Conservation (phyloP, 2,329 filamentous ascomycete species). For the Escovopsis sp. region DNA sequence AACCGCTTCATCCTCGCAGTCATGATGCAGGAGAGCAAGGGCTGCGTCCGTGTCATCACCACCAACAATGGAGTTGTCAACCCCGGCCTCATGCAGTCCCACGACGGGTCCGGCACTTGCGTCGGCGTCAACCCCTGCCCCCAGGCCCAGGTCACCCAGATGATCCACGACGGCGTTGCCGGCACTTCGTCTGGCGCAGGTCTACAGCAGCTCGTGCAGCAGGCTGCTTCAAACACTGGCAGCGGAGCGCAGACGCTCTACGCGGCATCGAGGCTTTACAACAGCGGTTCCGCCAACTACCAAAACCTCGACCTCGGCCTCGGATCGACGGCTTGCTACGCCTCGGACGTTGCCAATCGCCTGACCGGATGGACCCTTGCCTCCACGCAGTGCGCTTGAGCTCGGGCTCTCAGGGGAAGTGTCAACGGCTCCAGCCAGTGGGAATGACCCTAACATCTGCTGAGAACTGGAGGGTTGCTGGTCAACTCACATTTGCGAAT, state of each 20-base stretch:
- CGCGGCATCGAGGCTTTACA: slow-evolving; percentile 10
- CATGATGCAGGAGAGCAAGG: slow-evolving; percentile 29
- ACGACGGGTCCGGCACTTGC: slow-evolving; percentile 23
- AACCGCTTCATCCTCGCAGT: slow-evolving; percentile 27
- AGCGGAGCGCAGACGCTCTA: slow-evolving; percentile 7
- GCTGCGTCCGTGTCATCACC: slow-evolving; percentile 26
- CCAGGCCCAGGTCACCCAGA: slow-evolving; percentile 12
- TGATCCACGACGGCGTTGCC: slow-evolving; percentile 25
- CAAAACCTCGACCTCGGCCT: slow-evolving; percentile 9
- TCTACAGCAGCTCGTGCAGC: slow-evolving; percentile 11
- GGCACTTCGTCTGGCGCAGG: slow-evolving; percentile 27
- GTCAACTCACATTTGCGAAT: no score
- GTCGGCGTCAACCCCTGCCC: slow-evolving; percentile 19
- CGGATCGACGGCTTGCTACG: slow-evolving; percentile 9
- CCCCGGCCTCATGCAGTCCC: slow-evolving; percentile 26
- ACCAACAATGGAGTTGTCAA: slow-evolving; percentile 26
- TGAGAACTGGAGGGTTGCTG: no score
- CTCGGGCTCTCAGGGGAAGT: neutral
- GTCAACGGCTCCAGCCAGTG: no score
- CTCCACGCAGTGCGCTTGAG: slow-evolving; percentile 3
- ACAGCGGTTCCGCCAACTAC: slow-evolving; percentile 11
- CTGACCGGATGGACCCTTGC: slow-evolving; percentile 10
- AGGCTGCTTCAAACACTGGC: neutral
- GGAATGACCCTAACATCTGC: no score
- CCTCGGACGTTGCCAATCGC: slow-evolving; percentile 10